Percentiles rank a stretch among this genome's conserved stretches.
These are phyloP conservation scores for Elaeagnus macrophylla DNA, from an alignment of 306 rosid species.

Conservation along the genomic window DNA sequence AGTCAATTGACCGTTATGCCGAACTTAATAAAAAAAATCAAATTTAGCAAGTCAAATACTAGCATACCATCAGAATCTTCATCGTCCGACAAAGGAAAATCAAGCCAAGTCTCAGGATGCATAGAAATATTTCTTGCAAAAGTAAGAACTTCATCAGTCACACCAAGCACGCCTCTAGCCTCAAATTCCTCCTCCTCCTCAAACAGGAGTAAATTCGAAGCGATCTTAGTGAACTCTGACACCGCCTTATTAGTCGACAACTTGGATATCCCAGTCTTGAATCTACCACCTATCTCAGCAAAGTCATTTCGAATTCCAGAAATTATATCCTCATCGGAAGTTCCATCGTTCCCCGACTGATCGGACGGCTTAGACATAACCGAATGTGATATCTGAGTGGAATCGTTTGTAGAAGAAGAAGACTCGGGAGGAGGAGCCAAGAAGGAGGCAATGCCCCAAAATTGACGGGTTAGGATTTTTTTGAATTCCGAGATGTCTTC, in stretches of 20 bases:
- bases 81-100: constrained; percentile 67
- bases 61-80: constrained; percentile 56
- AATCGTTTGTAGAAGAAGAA: constrained; percentile 2
- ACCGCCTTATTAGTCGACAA: constrained; percentile 54
- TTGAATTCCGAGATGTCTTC: constrained; percentile 72
- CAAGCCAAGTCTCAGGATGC: constrained; percentile 89
- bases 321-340: constrained; percentile 51
- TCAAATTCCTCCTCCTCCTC: constrained; percentile 44
- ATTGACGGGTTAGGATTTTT: constrained; percentile 57
- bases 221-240: constrained; percentile 80
- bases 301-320: constrained; percentile 87
- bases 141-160: constrained; percentile 63
- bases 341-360: not conserved
- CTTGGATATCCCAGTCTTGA: constrained; percentile 76
- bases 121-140: constrained; percentile 56
- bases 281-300: constrained; percentile 71
- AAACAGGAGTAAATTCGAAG: constrained; percentile 74
- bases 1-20: not conserved
- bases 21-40: not conserved
- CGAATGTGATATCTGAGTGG: constrained; percentile 23
- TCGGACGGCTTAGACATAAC: constrained; percentile 14
- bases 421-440: constrained; percentile 77
- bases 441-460: constrained; percentile 89
- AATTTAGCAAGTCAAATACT: not conserved
- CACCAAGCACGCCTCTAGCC: constrained; percentile 48